phyloP scores from a whole-genome alignment of 108 stramenopile species.

The Cyclotella choctawhatcheeana region DNA sequence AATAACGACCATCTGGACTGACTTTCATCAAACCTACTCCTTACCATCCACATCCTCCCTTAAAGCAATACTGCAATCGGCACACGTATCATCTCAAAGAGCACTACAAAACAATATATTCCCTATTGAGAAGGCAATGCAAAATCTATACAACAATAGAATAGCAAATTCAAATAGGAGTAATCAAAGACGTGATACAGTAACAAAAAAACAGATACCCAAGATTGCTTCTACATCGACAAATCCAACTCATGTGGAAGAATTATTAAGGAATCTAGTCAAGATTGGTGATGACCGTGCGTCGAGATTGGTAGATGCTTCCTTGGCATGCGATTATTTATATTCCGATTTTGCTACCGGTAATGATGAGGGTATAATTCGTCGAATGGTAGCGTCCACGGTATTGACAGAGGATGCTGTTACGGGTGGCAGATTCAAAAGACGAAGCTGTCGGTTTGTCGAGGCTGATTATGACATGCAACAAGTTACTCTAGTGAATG shows the following conservation, averaged over 20 bases:
- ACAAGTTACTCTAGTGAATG: conserved; percentile 69
- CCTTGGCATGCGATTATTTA: conserved; percentile 37
- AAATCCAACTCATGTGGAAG: conserved; percentile 34
- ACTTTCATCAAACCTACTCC: conserved; percentile 3
- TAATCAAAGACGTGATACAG: conserved; percentile 16
- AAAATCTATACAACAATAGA: conserved; percentile 61
- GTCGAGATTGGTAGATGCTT: conserved; percentile 61
- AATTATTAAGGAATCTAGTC: conserved; percentile 53
- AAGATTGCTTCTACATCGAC: conserved; percentile 28
- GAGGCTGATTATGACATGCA: background rate
- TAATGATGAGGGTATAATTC: conserved; percentile 22
- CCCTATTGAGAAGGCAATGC: conserved; percentile 53
- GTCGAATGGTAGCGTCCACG: conserved; percentile 55
- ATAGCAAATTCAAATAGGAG: conserved; percentile 26
- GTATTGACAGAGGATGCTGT: conserved; percentile 61
- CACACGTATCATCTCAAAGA: conserved; percentile 6
- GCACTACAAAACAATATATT: conserved; percentile 42
- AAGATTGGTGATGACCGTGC: conserved; percentile 59
- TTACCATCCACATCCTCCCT: conserved; percentile 7
- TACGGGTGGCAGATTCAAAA: conserved; percentile 79
- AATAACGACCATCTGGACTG: conserved; percentile 72
- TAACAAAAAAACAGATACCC: conserved; percentile 60
- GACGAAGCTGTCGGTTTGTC: conserved; percentile 66
- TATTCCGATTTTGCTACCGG: conserved; percentile 35
- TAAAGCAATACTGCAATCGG: conserved; percentile 15